These are phyloP conservation scores for Kodamaea nitidulidarum DNA, from an alignment of 805 yeast species.

Conservation along the genomic window DNA sequence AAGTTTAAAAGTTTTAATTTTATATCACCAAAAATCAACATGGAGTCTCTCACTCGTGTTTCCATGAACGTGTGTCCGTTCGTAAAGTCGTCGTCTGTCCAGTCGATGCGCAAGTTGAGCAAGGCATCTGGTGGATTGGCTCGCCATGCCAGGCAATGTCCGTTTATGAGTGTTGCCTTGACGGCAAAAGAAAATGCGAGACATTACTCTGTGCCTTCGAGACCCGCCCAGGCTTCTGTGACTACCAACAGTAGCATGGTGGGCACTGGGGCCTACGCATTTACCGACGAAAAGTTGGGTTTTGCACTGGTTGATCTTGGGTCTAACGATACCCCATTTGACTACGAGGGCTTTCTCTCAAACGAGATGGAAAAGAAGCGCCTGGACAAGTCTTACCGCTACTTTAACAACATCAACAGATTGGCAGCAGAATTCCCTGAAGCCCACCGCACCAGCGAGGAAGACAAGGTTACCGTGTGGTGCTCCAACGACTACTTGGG, in stretches of 20 bases:
- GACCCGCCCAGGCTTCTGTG: conserved; percentile 44
- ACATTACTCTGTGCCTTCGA: conserved; percentile 45
- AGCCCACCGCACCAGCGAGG: conserved; percentile 76
- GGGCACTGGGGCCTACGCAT: conserved; percentile 18
- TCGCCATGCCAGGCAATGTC: conserved; percentile 69
- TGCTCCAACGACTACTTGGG: conserved; percentile 97
- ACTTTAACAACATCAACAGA: conserved; percentile 94
- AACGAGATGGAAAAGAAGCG: conserved; percentile 70
- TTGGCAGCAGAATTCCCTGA: conserved; percentile 89
- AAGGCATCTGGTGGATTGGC: conserved; percentile 41
- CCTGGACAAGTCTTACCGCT: conserved; percentile 87
- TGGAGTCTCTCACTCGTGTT: conserved; percentile 78
- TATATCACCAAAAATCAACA: conserved; percentile 19
- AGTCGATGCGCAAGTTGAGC: conserved; percentile 57
- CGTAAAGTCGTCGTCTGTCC: conserved; percentile 57
- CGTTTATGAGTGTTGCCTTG: conserved; percentile 86
- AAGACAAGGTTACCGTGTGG: conserved; percentile 95
- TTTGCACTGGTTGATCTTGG: conserved; percentile 26
- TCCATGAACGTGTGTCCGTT: conserved; percentile 84
- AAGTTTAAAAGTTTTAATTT: conserved; percentile 5
- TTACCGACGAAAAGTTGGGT: conserved; percentile 25
- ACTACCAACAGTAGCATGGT: conserved; percentile 23
- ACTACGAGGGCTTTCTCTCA: conserved; percentile 66
- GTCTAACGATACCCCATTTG: conserved; percentile 55
- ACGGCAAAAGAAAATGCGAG: conserved; percentile 33